Conservation (phyloP, 2,329 filamentous ascomycete species). For the Chalaropsis thielavioides region DNA sequence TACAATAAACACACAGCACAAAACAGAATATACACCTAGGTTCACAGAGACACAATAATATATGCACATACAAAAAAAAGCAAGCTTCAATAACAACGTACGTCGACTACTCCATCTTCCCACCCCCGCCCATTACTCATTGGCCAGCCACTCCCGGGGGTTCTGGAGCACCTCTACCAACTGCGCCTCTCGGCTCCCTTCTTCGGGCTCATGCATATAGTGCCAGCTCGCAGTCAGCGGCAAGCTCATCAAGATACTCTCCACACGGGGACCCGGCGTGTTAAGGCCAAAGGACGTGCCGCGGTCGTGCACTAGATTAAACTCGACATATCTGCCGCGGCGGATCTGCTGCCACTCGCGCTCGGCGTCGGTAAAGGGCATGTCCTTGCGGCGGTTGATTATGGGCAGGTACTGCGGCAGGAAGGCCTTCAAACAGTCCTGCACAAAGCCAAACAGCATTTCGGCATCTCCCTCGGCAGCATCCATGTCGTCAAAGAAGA, state of each 20-base stretch:
- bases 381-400: constrained; percentile 73
- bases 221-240: constrained; percentile 86
- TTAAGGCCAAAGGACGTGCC: constrained; percentile 90
- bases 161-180: constrained; percentile 57
- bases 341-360: constrained; percentile 96
- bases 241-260: constrained; percentile 96
- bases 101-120: neutral
- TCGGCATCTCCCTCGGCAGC: constrained; percentile 74
- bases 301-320: constrained; percentile 93
- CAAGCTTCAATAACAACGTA: neutral
- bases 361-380: constrained; percentile 73
- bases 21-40: neutral
- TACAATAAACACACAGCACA: neutral
- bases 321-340: constrained; percentile 92
- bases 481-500: constrained; percentile 98
- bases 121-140: neutral
- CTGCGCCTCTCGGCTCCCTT: constrained; percentile 61
- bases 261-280: constrained; percentile 77
- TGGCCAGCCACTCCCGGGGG: constrained; percentile 51
- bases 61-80: neutral
- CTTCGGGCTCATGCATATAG: constrained; percentile 82
- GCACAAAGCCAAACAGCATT: constrained; percentile 76
- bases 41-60: neutral
- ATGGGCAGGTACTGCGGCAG: constrained; percentile 85
- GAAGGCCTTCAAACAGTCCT: constrained; percentile 75